These are phyloP conservation scores for Nakazawaea laoshanensis DNA, from an alignment of 805 yeast genomes.

Conservation along the genomic window DNA sequence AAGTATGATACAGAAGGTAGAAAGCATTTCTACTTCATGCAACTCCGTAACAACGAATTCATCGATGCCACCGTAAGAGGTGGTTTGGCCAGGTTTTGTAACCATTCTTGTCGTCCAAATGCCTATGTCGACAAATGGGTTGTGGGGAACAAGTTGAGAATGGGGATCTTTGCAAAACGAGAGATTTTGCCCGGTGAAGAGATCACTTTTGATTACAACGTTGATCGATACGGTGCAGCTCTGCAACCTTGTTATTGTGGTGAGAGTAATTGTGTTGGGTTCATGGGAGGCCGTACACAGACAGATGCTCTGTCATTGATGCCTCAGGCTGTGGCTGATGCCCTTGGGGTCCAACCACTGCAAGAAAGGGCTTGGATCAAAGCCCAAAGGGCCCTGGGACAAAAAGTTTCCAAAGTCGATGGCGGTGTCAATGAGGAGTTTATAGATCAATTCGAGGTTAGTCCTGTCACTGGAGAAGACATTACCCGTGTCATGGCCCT, in stretches of 20 bases:
- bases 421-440: constrained; percentile 56
- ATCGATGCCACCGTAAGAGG: constrained; percentile 93
- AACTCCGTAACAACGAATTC: constrained; percentile 87
- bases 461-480: constrained; percentile 44
- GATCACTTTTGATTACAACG: constrained; percentile 86
- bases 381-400: constrained; percentile 40
- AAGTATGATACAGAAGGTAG: constrained; percentile 61
- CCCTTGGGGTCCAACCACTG: constrained; percentile 64
- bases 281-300: constrained; percentile 95
- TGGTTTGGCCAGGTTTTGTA: constrained; percentile 82
- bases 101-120: constrained; percentile 93
- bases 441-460: constrained; percentile 48
- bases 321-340: constrained; percentile 79
- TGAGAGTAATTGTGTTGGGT: constrained; percentile 84
- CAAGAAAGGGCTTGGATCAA: constrained; percentile 69
- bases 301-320: constrained; percentile 81
- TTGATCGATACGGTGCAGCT: constrained; percentile 91
- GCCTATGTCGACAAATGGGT: constrained; percentile 97
- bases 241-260: constrained; percentile 95
- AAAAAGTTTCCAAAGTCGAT: constrained; percentile 44
- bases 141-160: constrained; percentile 77
- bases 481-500: constrained; percentile 77
- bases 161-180: constrained; percentile 92
- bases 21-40: constrained; percentile 90
- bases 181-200: constrained; percentile 73